These are phyloP conservation scores for Brassica incana DNA, from an alignment of 345 rosid species.

Conservation along the genomic window DNA sequence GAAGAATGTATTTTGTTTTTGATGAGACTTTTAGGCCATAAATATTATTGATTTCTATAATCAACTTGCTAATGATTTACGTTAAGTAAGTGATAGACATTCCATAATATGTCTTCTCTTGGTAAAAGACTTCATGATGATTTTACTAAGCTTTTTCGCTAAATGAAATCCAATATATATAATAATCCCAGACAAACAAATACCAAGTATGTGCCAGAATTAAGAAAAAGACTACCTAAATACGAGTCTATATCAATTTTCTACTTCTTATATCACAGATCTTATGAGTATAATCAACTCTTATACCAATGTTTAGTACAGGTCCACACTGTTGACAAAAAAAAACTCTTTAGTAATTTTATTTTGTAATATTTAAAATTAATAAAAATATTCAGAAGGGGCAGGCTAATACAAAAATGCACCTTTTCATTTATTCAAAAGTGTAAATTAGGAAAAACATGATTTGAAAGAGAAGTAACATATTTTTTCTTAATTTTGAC, in stretches of 20 bases:
- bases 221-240: not conserved
- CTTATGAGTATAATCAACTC: not conserved
- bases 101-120: not conserved
- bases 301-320: not conserved
- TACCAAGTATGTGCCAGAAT: not conserved
- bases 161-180: not conserved
- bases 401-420: not conserved
- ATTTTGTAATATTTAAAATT: not conserved
- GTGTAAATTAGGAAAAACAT: not conserved
- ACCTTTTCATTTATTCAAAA: not conserved
- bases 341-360: not conserved
- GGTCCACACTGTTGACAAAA: not conserved
- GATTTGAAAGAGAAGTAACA: not conserved
- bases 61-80: not conserved
- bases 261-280: not conserved
- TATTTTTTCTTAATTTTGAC: not conserved
- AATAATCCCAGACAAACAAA: not conserved
- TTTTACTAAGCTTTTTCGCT: not conserved
- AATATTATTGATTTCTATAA: not conserved
- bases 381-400: not conserved
- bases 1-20: not conserved
- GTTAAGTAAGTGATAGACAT: not conserved
- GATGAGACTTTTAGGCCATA: not conserved
- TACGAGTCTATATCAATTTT: not conserved
- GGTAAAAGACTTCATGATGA: not conserved